Evolutionary conservation across 1,284 basidiomycete species (phyloP).

Genomic region (Hortiboletus rubellus): DNA sequence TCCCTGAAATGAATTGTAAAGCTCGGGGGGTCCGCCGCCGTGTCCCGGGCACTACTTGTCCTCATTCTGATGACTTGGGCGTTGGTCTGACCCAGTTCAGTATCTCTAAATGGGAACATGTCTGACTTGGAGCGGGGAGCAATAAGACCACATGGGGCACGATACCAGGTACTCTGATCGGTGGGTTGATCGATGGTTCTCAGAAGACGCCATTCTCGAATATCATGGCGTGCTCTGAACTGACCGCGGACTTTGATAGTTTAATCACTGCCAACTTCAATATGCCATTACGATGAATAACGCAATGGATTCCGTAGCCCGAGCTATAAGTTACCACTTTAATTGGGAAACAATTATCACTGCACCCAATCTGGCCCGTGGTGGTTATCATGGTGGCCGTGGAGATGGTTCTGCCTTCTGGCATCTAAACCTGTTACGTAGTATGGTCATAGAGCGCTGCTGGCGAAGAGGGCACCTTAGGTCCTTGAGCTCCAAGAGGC

Average conservation of each 20-base stretch:
- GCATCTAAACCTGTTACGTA: conserved; percentile 7
- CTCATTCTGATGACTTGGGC: background rate
- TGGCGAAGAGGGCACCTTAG: background rate
- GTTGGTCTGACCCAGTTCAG: background rate
- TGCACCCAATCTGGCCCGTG: background rate
- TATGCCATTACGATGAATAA: background rate
- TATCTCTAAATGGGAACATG: background rate
- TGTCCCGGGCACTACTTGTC: background rate
- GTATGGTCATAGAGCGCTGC: background rate
- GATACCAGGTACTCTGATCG: background rate
- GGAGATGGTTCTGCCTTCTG: background rate
- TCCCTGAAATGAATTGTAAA: background rate
- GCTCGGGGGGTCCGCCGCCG: background rate
- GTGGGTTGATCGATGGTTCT: background rate
- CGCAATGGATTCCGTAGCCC: background rate
- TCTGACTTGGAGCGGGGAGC: background rate
- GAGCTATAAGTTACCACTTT: background rate
- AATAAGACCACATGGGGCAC: conserved; percentile 2
- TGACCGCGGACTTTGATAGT: conserved; percentile 4
- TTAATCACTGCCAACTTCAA: background rate
- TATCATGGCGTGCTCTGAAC: background rate
- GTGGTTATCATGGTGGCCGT: background rate
- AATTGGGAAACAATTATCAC: background rate
- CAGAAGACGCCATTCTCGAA: background rate
- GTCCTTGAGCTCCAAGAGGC: too few species aligned